A percentile compares a stretch with the other conserved stretches of the same genome.
phyloP scores from a whole-genome alignment of 1,284 basidiomycete species.

The Naganishia cerealis region DNA sequence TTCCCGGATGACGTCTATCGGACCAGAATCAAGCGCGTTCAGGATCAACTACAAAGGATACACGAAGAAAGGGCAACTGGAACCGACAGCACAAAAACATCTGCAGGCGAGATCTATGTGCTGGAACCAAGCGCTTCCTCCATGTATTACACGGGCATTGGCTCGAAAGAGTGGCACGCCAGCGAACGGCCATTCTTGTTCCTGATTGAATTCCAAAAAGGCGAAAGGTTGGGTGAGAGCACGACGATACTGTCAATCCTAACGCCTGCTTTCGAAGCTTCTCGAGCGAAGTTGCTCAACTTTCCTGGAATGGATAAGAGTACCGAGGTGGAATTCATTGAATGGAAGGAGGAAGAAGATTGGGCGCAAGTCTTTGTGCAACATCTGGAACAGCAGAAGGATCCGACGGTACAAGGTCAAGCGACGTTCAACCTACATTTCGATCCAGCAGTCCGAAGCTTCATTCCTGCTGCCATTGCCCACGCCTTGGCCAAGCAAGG shows the following conservation, averaged over 20 bases:
- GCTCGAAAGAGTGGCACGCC: conserved; percentile 63
- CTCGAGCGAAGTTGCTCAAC: conserved; percentile 61
- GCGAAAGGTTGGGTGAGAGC: conserved; percentile 38
- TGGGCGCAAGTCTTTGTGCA: conserved; percentile 64
- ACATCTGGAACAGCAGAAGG: conserved; percentile 51
- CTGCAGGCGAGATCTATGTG: conserved; percentile 50
- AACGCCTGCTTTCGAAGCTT: conserved; percentile 73
- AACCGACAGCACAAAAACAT: background rate
- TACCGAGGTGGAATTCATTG: conserved; percentile 58
- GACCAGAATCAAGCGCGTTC: background rate
- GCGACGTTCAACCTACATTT: conserved; percentile 55
- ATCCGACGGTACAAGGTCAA: background rate
- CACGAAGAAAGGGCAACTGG: background rate
- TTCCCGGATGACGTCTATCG: conserved; percentile 12
- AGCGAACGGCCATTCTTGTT: conserved; percentile 77
- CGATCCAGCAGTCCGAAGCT: conserved; percentile 63
- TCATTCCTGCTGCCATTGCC: conserved; percentile 58
- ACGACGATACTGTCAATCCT: conserved; percentile 60
- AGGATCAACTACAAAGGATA: background rate
- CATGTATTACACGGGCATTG: conserved; percentile 70
- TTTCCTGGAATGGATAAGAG: conserved; percentile 57
- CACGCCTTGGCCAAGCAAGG: conserved; percentile 42
- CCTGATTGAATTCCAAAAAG: conserved; percentile 56
- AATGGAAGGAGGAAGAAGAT: conserved; percentile 72
- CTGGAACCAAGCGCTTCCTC: conserved; percentile 73